phyloP scores from a whole-genome alignment of 257 asterid species.

The Striga asiatica region DNA sequence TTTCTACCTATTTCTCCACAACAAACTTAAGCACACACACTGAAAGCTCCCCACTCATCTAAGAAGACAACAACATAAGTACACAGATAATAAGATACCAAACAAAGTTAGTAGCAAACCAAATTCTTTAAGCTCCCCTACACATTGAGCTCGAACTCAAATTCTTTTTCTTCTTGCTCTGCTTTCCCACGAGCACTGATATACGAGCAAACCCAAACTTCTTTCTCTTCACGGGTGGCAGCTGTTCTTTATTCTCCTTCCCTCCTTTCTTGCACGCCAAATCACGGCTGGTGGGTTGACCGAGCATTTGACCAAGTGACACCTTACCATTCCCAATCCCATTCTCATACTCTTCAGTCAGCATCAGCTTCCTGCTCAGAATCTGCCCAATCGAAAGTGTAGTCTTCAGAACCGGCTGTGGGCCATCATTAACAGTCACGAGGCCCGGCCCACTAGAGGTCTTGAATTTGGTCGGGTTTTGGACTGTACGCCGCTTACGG shows the following conservation, averaged over 20 bases:
- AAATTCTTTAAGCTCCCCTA: neutral
- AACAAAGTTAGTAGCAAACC: constrained; percentile 13
- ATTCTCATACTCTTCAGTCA: constrained; percentile 55
- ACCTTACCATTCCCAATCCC: constrained; percentile 50
- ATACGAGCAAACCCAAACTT: constrained; percentile 25
- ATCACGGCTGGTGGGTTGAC: constrained; percentile 24
- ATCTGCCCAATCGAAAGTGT: constrained; percentile 34
- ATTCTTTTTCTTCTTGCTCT: constrained; percentile 59
- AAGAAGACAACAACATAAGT: constrained; percentile 1
- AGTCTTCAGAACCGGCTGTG: constrained; percentile 45
- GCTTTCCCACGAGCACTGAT: constrained; percentile 62
- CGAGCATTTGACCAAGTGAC: constrained; percentile 72
- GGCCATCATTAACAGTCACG: constrained; percentile 30
- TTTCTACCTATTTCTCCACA: too few species aligned
- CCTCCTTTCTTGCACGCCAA: constrained; percentile 22
- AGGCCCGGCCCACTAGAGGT: constrained; percentile 42
- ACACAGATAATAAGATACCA: neutral
- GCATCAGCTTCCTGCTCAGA: constrained; percentile 52
- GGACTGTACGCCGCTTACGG: constrained; percentile 46
- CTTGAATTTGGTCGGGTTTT: constrained; percentile 16
- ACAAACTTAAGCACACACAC: neutral
- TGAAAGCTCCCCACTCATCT: neutral
- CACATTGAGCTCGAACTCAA: constrained; percentile 20
- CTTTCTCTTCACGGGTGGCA: constrained; percentile 52
- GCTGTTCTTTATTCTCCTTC: constrained; percentile 41